phyloP scores from a whole-genome alignment of 768 basidiomycete genomes.

The Leccinellum luteum region DNA sequence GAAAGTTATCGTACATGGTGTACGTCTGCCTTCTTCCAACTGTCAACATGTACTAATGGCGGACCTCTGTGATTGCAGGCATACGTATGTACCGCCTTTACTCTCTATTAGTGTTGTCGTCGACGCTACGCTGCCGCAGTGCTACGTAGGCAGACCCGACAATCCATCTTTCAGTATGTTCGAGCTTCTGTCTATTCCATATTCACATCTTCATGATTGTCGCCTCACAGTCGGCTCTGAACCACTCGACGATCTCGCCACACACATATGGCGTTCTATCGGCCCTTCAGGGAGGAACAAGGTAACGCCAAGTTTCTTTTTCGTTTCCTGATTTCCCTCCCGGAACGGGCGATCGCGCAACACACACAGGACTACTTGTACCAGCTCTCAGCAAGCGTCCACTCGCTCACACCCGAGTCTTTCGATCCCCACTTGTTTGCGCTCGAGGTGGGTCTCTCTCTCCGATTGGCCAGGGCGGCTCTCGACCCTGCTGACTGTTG shows the following conservation, averaged over 20 bases:
- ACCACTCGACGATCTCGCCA: slow-evolving; percentile 64
- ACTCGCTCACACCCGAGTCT: slow-evolving; percentile 70
- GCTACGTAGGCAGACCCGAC: slow-evolving; percentile 83
- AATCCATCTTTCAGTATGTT: slow-evolving; percentile 85
- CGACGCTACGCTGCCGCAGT: slow-evolving; percentile 39
- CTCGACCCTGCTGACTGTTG: background rate
- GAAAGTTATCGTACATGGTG: slow-evolving; percentile 54
- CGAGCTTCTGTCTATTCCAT: background rate
- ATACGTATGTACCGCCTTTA: slow-evolving; percentile 38
- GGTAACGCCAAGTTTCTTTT: slow-evolving; percentile 36
- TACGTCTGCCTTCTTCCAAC: slow-evolving; percentile 16
- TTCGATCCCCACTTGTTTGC: slow-evolving; percentile 74
- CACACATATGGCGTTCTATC: slow-evolving; percentile 66
- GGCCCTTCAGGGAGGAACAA: slow-evolving; percentile 94
- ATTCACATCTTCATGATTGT: background rate
- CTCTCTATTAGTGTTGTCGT: background rate
- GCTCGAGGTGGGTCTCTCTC: slow-evolving; percentile 55
- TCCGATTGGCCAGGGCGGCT: background rate
- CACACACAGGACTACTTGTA: slow-evolving; percentile 78
- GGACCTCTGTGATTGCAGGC: slow-evolving; percentile 36
- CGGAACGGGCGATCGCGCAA: background rate
- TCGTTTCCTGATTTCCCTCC: background rate
- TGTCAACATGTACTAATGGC: background rate
- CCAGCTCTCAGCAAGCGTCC: slow-evolving; percentile 67
- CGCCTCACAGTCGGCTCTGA: slow-evolving; percentile 70